phyloP scores from a whole-genome alignment of 805 yeast genomes.

The Candida incommunis region DNA sequence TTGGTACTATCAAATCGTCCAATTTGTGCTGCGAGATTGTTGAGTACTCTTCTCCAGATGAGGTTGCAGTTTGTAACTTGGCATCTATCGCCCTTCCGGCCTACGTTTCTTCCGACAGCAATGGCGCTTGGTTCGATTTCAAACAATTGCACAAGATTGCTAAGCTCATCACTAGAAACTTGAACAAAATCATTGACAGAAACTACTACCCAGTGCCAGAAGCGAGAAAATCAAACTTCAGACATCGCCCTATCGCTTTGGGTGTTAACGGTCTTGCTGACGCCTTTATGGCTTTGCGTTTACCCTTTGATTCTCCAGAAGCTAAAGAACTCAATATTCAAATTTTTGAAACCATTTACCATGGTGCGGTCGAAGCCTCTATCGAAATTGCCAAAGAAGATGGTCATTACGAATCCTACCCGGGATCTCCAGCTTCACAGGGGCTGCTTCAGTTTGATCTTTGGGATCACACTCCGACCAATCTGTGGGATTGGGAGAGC shows the following conservation, averaged over 20 bases:
- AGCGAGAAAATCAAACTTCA: conserved; percentile 62
- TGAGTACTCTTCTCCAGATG: conserved; percentile 74
- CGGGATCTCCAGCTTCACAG: conserved; percentile 82
- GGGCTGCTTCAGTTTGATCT: conserved; percentile 78
- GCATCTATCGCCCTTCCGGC: conserved; percentile 80
- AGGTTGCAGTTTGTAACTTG: conserved; percentile 86
- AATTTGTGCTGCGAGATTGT: conserved; percentile 86
- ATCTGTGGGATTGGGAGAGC: conserved; percentile 74
- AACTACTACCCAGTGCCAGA: conserved; percentile 73
- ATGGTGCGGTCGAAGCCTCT: conserved; percentile 82
- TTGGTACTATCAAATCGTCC: conserved; percentile 83
- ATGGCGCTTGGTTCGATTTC: conserved; percentile 51
- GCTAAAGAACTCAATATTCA: conserved; percentile 67
- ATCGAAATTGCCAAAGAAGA: conserved; percentile 55
- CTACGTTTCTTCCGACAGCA: conserved; percentile 23
- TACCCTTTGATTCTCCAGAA: conserved; percentile 74
- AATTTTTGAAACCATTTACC: conserved; percentile 91
- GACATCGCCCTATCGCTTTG: conserved; percentile 86
- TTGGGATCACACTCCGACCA: conserved; percentile 72
- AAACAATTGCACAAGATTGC: conserved; percentile 58
- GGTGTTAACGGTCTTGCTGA: conserved; percentile 99
- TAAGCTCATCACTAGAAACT: conserved; percentile 64
- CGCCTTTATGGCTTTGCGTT: conserved; percentile 59
- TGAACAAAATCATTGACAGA: conserved; percentile 73
- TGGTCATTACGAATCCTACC: conserved; percentile 61